A percentile compares a stretch with the other conserved stretches of the same genome.
Conservation (phyloP, 306 rosid species). For the Leucaena leucocephala region DNA sequence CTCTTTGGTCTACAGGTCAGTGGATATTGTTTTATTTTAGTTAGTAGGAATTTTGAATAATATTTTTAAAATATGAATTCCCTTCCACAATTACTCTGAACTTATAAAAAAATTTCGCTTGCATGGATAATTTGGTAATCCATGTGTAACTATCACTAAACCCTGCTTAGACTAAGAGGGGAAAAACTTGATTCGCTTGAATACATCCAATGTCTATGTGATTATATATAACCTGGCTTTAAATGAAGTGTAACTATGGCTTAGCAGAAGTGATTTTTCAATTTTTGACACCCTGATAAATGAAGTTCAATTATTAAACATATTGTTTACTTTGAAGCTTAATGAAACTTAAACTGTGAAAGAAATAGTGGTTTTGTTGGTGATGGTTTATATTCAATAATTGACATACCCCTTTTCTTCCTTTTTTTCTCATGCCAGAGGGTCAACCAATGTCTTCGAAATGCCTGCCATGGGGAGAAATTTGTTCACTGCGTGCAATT, state of each 20-base stretch:
- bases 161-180: background rate
- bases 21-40: constrained; percentile 28
- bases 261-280: background rate
- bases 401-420: constrained; percentile 22
- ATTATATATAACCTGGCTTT: background rate
- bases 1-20: constrained; percentile 83
- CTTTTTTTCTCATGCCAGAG: constrained; percentile 52
- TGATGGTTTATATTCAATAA: constrained; percentile 26
- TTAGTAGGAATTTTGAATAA: constrained; percentile 21
- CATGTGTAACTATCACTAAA: background rate
- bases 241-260: constrained; percentile 1
- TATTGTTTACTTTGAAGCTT: constrained; percentile 8
- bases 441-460: constrained; percentile 79
- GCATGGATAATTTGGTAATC: background rate
- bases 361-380: background rate
- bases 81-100: background rate
- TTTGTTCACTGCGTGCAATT: constrained; percentile 30
- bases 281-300: background rate
- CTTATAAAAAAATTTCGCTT: background rate
- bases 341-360: background rate
- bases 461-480: constrained; percentile 42
- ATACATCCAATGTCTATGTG: constrained; percentile 16
- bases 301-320: background rate
- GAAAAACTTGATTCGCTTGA: constrained; percentile 4
- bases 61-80: background rate